Percentiles rank a stretch among this genome's conserved stretches.
Conservation (phyloP, 1,284 basidiomycete species). For the Trichosporon sp. region DNA sequence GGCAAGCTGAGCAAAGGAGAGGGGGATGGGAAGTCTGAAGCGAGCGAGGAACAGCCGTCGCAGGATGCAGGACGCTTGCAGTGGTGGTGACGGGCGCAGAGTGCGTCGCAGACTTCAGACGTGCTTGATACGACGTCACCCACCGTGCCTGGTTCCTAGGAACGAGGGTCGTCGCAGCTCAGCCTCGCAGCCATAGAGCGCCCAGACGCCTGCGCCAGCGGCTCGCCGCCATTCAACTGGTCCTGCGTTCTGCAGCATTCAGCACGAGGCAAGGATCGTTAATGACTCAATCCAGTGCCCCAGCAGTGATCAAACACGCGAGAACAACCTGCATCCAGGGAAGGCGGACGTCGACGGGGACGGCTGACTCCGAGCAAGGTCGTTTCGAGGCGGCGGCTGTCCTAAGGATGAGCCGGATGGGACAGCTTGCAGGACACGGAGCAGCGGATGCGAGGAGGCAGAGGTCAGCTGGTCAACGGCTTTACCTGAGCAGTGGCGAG, state of each 20-base stretch:
- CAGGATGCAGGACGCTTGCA: not conserved
- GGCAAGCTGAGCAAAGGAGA: not conserved
- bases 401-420: not conserved
- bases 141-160: not conserved
- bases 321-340: not conserved
- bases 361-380: not conserved
- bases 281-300: not conserved
- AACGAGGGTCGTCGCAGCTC: not conserved
- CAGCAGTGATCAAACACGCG: not conserved
- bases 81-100: not conserved
- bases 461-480: not conserved
- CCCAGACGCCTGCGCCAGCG: not conserved
- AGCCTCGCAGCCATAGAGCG: not conserved
- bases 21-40: not conserved
- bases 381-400: not conserved
- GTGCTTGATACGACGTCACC: not conserved
- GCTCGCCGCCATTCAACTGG: not conserved
- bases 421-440: not conserved
- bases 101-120: not conserved
- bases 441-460: not conserved
- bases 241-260: too few relatives aligned
- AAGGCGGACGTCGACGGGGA: not conserved
- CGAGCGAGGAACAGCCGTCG: not conserved
- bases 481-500: not conserved
- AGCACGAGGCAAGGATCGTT: not conserved